These are phyloP conservation scores for Stylonectria norvegica DNA, from an alignment of 2,329 filamentous ascomycete genomes.

Conservation along the genomic window DNA sequence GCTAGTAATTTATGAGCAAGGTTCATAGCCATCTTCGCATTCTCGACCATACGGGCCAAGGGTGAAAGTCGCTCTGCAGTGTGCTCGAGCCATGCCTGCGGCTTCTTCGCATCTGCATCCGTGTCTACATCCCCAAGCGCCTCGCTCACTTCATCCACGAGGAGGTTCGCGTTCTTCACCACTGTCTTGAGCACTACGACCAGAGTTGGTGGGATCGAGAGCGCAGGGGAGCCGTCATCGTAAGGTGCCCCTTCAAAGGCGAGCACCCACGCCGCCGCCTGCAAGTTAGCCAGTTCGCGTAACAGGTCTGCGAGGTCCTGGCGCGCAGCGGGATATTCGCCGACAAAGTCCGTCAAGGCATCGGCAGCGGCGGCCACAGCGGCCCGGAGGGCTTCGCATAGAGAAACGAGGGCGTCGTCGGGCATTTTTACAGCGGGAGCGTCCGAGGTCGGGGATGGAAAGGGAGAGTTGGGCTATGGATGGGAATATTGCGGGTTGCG, in stretches of 20 bases:
- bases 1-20: conserved; percentile 21
- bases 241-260: conserved; percentile 19
- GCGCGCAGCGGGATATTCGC: conserved; percentile 22
- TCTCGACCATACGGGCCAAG: conserved; percentile 17
- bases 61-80: conserved; percentile 21
- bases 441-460: not conserved
- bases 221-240: conserved; percentile 11
- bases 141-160: conserved; percentile 23
- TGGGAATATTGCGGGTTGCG: too few relatives aligned
- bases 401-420: conserved; percentile 10
- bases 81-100: conserved; percentile 21
- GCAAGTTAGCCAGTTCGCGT: conserved; percentile 27
- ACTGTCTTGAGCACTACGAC: conserved; percentile 15
- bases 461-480: too few relatives aligned
- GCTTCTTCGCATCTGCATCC: conserved; percentile 11
- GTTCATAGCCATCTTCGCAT: conserved; percentile 22
- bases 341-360: conserved; percentile 23
- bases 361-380: conserved; percentile 17
- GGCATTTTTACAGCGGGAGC: conserved; percentile 3
- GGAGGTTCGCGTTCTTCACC: conserved; percentile 13
- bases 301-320: conserved; percentile 22
- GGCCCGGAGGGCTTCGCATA: conserved; percentile 21
- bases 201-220: conserved; percentile 12
- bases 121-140: conserved; percentile 11
- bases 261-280: conserved; percentile 25